Evolutionary conservation across 495 filamentous ascomycete species (phyloP).

Genomic region (Acidomyces sp.): DNA sequence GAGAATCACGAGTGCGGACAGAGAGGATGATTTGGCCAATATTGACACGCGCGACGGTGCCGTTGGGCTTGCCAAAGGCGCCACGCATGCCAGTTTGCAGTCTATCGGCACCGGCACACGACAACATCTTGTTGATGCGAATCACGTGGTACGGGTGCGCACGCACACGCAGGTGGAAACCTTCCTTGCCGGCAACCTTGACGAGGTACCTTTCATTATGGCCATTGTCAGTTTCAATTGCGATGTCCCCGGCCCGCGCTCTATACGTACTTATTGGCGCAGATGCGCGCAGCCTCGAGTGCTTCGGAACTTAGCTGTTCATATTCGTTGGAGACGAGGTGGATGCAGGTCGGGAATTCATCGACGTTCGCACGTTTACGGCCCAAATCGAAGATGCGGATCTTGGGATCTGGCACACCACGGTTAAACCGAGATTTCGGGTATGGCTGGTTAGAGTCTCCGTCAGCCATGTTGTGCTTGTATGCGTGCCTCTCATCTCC

Average conservation of each 20-base stretch:
- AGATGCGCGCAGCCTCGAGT: slow-evolving; percentile 97
- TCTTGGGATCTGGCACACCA: slow-evolving; percentile 99
- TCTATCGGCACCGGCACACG: slow-evolving; percentile 98
- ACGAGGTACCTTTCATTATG: slow-evolving; percentile 69
- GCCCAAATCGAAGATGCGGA: slow-evolving; percentile 98
- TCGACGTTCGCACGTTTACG: slow-evolving; percentile 96
- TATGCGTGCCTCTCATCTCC: too few relatives aligned
- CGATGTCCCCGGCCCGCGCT: slow-evolving; percentile 3
- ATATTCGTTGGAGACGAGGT: slow-evolving; percentile 99
- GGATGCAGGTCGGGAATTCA: slow-evolving; percentile 95
- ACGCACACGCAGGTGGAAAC: slow-evolving; percentile 96
- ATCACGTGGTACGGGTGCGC: slow-evolving; percentile 98
- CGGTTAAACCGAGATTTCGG: slow-evolving; percentile 99
- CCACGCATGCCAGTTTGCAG: slow-evolving; percentile 99
- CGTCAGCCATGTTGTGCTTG: too few relatives aligned
- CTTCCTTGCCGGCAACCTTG: slow-evolving; percentile 95
- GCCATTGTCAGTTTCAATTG: not conserved
- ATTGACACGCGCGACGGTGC: slow-evolving; percentile 94
- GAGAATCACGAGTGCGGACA: slow-evolving; percentile 85
- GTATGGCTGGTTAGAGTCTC: slow-evolving; percentile 58
- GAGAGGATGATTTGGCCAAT: slow-evolving; percentile 97
- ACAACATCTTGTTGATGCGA: slow-evolving; percentile 99
- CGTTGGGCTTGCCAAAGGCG: slow-evolving; percentile 98
- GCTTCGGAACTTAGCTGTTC: slow-evolving; percentile 98
- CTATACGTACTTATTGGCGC: slow-evolving; percentile 75